Evolutionary conservation across 1,139 yeast genomes (phyloP).

Genomic region (Blastobotrys buckinghamii): DNA sequence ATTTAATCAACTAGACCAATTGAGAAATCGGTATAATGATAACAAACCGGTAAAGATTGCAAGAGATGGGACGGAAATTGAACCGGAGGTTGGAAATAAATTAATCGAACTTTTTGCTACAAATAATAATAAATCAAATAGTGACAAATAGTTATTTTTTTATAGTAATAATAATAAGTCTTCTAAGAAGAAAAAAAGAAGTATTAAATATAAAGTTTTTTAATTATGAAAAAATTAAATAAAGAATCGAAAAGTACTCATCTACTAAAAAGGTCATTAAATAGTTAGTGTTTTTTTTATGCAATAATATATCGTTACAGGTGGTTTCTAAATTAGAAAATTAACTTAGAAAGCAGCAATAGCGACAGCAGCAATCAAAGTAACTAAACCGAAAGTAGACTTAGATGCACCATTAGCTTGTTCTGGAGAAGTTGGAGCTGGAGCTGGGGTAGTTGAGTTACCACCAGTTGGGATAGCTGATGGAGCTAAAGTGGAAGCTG

Average conservation of each 20-base stretch:
- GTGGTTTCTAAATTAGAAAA: too few species aligned
- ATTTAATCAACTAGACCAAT: constrained; percentile 30
- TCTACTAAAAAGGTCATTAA: constrained; percentile 1
- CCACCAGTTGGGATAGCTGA: neutral
- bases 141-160: neutral
- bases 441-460: constrained; percentile 4
- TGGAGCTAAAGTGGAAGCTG: constrained; percentile 12
- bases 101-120: constrained; percentile 26
- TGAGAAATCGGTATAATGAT: constrained; percentile 34
- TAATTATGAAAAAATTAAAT: constrained; percentile 1
- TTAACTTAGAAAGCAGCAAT: constrained; percentile 11
- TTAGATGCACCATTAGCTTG: constrained; percentile 12
- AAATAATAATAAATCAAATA: neutral
- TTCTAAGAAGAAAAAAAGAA: neutral
- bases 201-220: neutral
- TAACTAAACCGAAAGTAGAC: constrained; percentile 10
- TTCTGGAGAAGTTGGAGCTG: neutral
- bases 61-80: constrained; percentile 39
- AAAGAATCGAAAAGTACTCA: constrained; percentile 1
- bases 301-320: neutral
- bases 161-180: neutral
- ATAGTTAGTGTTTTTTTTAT: neutral
- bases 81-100: constrained; percentile 31
- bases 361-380: constrained; percentile 12
- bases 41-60: constrained; percentile 38